phyloP scores from a whole-genome alignment of 352 stramenopile species.

The Pythium brachiatum region DNA sequence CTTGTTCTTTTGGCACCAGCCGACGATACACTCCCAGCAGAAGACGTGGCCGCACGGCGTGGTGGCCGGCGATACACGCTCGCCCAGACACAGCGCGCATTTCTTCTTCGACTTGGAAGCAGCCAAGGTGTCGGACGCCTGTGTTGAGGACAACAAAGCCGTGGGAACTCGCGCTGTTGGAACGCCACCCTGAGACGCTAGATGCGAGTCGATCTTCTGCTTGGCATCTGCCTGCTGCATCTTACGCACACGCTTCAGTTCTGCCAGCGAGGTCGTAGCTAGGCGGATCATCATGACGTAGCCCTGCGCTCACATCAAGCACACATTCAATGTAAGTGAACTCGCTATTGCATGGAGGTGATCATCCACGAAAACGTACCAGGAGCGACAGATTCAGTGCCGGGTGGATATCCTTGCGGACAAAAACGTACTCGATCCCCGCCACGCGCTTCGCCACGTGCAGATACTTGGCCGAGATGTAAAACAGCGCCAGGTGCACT shows the following conservation, averaged over 20 bases:
- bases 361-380: slow-evolving; percentile 27
- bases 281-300: slow-evolving; percentile 79
- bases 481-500: slow-evolving; percentile 71
- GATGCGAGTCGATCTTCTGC: slow-evolving; percentile 29
- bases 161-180: slow-evolving; percentile 33
- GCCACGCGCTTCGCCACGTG: slow-evolving; percentile 65
- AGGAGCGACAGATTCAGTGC: slow-evolving; percentile 70
- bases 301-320: slow-evolving; percentile 35
- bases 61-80: slow-evolving; percentile 65
- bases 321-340: background rate
- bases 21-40: slow-evolving; percentile 93
- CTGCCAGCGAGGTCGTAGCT: slow-evolving; percentile 40
- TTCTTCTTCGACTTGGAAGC: slow-evolving; percentile 49
- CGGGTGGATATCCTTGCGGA: slow-evolving; percentile 55
- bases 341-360: no score
- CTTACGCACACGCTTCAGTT: slow-evolving; percentile 49
- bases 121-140: slow-evolving; percentile 25
- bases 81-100: slow-evolving; percentile 84
- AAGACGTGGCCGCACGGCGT: slow-evolving; percentile 91
- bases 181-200: slow-evolving; percentile 1
- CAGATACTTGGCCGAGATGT: slow-evolving; percentile 71
- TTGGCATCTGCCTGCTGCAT: slow-evolving; percentile 48
- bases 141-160: background rate
- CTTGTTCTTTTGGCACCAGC: slow-evolving; percentile 92
- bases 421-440: slow-evolving; percentile 77